A percentile compares a stretch with the other conserved stretches of the same genome.
These are phyloP conservation scores for Rhinocladiella similis DNA, from an alignment of 2,329 filamentous ascomycete species.

Conservation along the genomic window DNA sequence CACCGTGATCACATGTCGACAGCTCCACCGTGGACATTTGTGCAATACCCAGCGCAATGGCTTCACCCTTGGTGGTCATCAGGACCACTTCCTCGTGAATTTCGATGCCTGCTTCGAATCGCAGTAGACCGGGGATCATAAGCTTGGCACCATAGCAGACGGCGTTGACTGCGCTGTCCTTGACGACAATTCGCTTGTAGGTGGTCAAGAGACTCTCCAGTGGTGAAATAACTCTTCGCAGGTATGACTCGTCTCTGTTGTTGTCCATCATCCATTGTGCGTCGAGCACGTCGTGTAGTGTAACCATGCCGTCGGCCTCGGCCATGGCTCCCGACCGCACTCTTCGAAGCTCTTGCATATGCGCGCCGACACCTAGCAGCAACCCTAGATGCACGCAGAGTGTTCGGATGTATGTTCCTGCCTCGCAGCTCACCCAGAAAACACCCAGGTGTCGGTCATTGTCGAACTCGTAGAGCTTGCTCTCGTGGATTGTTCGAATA, in stretches of 20 bases:
- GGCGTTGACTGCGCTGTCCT: slow-evolving; percentile 94
- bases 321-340: slow-evolving; percentile 94
- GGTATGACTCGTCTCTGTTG: slow-evolving; percentile 87
- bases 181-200: slow-evolving; percentile 97
- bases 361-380: slow-evolving; percentile 78
- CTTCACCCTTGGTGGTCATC: slow-evolving; percentile 99
- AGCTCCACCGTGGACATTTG: slow-evolving; percentile 99
- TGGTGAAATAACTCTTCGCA: slow-evolving; percentile 86
- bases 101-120: slow-evolving; percentile 90
- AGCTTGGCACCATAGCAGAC: slow-evolving; percentile 99
- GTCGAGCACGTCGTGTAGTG: slow-evolving; percentile 91
- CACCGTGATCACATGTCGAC: slow-evolving; percentile 93
- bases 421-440: slow-evolving; percentile 99
- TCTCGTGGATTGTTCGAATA: slow-evolving; percentile 97
- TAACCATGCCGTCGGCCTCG: slow-evolving; percentile 84
- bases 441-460: slow-evolving; percentile 96
- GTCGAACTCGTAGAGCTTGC: slow-evolving; percentile 95
- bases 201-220: slow-evolving; percentile 87
- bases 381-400: slow-evolving; percentile 91
- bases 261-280: slow-evolving; percentile 97
- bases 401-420: slow-evolving; percentile 97
- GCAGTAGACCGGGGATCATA: slow-evolving; percentile 93
- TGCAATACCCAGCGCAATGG: slow-evolving; percentile 92
- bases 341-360: slow-evolving; percentile 97
- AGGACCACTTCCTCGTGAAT: slow-evolving; percentile 94